Percentiles rank a stretch among this genome's conserved stretches.
Evolutionary conservation across 1,139 yeast genomes (phyloP).

Genomic region (Saccharomyces hybrid): DNA sequence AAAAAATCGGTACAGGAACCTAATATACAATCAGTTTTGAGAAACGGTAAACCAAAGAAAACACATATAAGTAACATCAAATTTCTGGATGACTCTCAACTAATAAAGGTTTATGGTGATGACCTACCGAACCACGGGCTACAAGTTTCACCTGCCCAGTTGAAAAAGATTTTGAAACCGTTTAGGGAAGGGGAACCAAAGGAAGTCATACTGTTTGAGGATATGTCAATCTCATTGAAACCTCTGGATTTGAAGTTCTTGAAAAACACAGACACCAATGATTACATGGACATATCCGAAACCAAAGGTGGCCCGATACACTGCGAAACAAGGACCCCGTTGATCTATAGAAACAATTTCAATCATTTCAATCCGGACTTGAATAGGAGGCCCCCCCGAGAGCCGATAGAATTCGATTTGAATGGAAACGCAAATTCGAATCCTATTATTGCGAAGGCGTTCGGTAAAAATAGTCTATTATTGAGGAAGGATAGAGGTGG

Average conservation of each 20-base stretch:
- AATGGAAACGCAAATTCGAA: slow-evolving; percentile 9
- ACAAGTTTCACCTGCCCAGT: slow-evolving; percentile 24
- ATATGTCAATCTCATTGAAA: slow-evolving; percentile 3
- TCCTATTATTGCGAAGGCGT: slow-evolving; percentile 30
- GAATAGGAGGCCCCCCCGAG: slow-evolving; percentile 21
- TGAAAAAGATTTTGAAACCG: slow-evolving; percentile 29
- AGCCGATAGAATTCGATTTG: slow-evolving; percentile 25
- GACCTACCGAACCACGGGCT: slow-evolving; percentile 28
- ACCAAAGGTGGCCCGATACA: slow-evolving; percentile 27
- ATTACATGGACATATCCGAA: slow-evolving; percentile 24
- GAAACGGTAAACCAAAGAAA: slow-evolving; percentile 7
- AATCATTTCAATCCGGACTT: slow-evolving; percentile 24
- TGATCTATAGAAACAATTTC: slow-evolving; percentile 22
- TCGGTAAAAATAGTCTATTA: slow-evolving; percentile 28
- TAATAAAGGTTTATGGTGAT: slow-evolving; percentile 30
- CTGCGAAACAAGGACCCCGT: slow-evolving; percentile 21
- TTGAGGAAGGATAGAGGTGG: slow-evolving; percentile 32
- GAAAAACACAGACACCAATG: slow-evolving; percentile 8
- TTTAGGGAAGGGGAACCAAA: slow-evolving; percentile 31
- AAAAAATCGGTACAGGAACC: slow-evolving; percentile 1
- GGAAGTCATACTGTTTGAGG: slow-evolving; percentile 20
- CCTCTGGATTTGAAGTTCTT: slow-evolving; percentile 1
- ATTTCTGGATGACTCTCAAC: slow-evolving; percentile 23
- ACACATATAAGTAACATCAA: slow-evolving; percentile 14
- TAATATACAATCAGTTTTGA: slow-evolving; percentile 18